Evolutionary conservation across 257 asterid species (phyloP).

Genomic region (Capsicum chinense): DNA sequence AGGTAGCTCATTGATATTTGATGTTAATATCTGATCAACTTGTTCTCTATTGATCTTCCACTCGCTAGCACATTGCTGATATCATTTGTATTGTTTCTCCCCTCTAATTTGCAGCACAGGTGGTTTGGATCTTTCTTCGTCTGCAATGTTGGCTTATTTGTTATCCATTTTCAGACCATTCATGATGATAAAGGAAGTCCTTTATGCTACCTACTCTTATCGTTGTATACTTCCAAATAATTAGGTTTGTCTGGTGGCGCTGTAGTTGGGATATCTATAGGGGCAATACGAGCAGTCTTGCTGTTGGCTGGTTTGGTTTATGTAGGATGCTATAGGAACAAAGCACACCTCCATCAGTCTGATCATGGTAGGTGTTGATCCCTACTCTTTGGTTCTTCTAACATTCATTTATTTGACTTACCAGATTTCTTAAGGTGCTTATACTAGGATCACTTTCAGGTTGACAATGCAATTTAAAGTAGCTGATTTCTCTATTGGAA

Average conservation of each 20-base stretch:
- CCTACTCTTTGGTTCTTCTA: conserved; percentile 28
- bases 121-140: conserved; percentile 49
- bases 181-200: conserved; percentile 26
- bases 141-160: conserved; percentile 37
- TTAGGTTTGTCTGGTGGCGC: conserved; percentile 79
- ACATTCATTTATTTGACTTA: conserved; percentile 14
- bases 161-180: conserved; percentile 33
- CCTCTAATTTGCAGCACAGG: conserved; percentile 68
- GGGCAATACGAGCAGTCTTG: conserved; percentile 49
- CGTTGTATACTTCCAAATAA: conserved; percentile 29
- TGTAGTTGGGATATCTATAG: conserved; percentile 74
- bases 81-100: conserved; percentile 28
- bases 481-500: conserved; percentile 7
- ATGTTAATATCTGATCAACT: conserved; percentile 28
- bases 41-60: conserved; percentile 10
- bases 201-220: conserved; percentile 33
- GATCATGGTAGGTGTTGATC: conserved; percentile 38
- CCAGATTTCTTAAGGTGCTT: conserved; percentile 9
- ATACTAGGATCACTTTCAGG: not conserved
- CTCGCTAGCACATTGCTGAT: conserved; percentile 13
- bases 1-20: conserved; percentile 48
- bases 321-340: conserved; percentile 54
- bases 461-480: not conserved
- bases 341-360: conserved; percentile 44
- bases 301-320: conserved; percentile 58